Base-by-base conservation (phyloP, 768 basidiomycete genomes). In the Tricholoma sp. region DNA sequence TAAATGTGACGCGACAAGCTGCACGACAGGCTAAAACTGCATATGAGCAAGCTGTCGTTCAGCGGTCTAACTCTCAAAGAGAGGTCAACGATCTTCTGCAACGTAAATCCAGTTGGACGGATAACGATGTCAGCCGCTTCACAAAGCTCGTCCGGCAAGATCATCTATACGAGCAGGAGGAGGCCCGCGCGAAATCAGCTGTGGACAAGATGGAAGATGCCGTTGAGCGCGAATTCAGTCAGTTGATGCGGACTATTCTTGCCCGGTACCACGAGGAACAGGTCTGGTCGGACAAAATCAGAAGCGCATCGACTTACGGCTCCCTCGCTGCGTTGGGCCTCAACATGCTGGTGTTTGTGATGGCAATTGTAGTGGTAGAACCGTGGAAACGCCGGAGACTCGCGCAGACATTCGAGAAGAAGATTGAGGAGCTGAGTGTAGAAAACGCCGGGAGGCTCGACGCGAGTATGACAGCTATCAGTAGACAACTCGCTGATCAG, bases 261-360 rank as follows among this genome's bases (percentile, higher is more conserved):
- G 85, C 83, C 50, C 82, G 96, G 37, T 98, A 98, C 71, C 96
- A 98, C 74, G 96, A 98, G 73, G 97, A 99, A 69, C 97, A 99
- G 70, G 85, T 98, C 2, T 99, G 97, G 97, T 94, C 91, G 54
- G 96, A 99, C 77, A 99, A 99, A 74, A 97, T 99, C 58, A 85
- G 97, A 34, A 93, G 91, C 63, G 88, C 89, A 24, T 94, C 91
- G 60, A 98, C 97, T 4, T 98, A 98, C 69, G 95, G 94, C 3
- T 89, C 88, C 39, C 75, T 98, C 57, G 86, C 85, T 5, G 95
- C 85, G 54, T 79, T 98, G 21, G 87, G 84, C 11, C 82, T 96
- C 59, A 99, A 99, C 72, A 71, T 98, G 73, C 59, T 90, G 54
- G 89, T 99, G 50, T 99, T 99, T 69, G 71, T 98, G 56, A 73